Conservation (phyloP, 139 green algal species). For the Chlorella vulgaris region DNA sequence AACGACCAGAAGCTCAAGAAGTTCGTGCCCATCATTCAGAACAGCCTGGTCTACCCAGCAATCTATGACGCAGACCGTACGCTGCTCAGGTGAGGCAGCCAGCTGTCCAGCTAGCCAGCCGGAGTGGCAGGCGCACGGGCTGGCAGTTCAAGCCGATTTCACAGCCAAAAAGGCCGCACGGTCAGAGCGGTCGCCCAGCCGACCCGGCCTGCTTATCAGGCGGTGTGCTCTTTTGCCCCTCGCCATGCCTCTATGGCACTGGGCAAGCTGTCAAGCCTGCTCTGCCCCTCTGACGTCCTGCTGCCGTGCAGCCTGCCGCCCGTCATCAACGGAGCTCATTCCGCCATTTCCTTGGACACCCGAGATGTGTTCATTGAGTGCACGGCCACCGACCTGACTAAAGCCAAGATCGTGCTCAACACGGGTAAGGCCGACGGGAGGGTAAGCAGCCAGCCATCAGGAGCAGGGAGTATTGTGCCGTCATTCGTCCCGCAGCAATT, state of each 20-base stretch:
- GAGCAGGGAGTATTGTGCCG: not conserved
- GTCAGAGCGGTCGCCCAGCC: no score
- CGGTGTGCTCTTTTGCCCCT: no score
- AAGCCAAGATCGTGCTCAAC: constrained; percentile 93
- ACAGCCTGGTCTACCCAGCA: constrained; percentile 94
- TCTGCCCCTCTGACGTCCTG: not conserved
- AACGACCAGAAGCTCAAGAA: constrained; percentile 96
- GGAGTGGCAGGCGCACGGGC: no score
- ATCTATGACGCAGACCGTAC: constrained; percentile 88
- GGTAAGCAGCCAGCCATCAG: constrained; percentile 3
- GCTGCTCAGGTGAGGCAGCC: constrained; percentile 75
- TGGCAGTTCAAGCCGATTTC: not conserved
- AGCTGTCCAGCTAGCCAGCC: not conserved
- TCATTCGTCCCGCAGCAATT: constrained; percentile 19
- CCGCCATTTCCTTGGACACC: constrained; percentile 88
- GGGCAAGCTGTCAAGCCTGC: not conserved
- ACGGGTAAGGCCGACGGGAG: constrained; percentile 51
- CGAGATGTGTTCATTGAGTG: constrained; percentile 98
- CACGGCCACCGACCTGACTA: constrained; percentile 97
- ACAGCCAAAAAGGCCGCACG: no score
- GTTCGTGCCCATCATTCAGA: constrained; percentile 96
- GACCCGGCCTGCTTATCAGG: no score
- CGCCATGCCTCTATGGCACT: no score
- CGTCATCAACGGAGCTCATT: constrained; percentile 98
- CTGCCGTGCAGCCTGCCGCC: constrained; percentile 54